These are phyloP conservation scores for Musa balbisiana DNA, from an alignment of 202 grass and related monocot genomes.

Conservation along the genomic window DNA sequence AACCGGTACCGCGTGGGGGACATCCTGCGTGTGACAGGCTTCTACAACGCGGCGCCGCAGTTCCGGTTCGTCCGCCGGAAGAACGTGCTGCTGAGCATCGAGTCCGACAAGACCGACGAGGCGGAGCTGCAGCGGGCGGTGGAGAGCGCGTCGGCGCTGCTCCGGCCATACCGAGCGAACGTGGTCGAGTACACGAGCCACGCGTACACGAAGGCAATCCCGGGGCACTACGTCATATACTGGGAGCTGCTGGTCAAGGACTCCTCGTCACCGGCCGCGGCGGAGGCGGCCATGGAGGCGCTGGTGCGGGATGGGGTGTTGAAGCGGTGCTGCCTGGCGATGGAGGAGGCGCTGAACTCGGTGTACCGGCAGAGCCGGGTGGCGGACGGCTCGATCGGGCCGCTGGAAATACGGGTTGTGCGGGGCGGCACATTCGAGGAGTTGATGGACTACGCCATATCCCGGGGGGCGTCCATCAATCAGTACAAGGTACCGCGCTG, in stretches of 20 bases:
- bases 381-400: slow-evolving; percentile 79
- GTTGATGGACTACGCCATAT: slow-evolving; percentile 94
- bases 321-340: slow-evolving; percentile 54
- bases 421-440: slow-evolving; percentile 74
- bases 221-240: slow-evolving; percentile 88
- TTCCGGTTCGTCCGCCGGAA: slow-evolving; percentile 66
- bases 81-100: slow-evolving; percentile 64
- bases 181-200: slow-evolving; percentile 61
- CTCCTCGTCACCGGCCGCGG: too few relatives aligned
- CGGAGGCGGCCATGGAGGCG: background rate
- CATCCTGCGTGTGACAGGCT: slow-evolving; percentile 42
- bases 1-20: slow-evolving; percentile 59
- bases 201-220: slow-evolving; percentile 44
- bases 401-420: slow-evolving; percentile 89
- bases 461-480: slow-evolving; percentile 78
- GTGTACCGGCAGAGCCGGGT: slow-evolving; percentile 92
- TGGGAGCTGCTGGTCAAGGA: slow-evolving; percentile 63
- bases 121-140: slow-evolving; percentile 59
- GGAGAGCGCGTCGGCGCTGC: slow-evolving; percentile 33
- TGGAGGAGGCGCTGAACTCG: slow-evolving; percentile 75
- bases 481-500: slow-evolving; percentile 91
- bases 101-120: slow-evolving; percentile 69
- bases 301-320: slow-evolving; percentile 33
- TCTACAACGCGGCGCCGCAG: slow-evolving; percentile 68
- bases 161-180: slow-evolving; percentile 23